These are phyloP conservation scores for Agaricus sinodeliciosus DNA, from an alignment of 768 basidiomycete genomes.

Conservation along the genomic window DNA sequence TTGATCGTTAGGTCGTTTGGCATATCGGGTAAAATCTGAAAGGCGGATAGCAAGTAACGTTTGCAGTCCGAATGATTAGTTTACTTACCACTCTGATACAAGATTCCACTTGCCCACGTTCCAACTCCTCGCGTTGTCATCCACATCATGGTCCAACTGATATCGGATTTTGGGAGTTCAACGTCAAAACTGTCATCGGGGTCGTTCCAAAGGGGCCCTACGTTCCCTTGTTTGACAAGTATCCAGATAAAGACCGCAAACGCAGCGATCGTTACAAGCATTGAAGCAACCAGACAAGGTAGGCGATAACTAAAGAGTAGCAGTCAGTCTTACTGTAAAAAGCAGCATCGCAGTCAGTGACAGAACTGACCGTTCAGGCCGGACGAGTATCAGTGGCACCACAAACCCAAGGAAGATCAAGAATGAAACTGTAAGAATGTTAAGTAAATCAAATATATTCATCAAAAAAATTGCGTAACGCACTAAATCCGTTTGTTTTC, in stretches of 20 bases:
- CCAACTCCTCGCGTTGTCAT: slow-evolving; percentile 25
- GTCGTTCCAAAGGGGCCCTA: slow-evolving; percentile 21
- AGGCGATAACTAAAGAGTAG: slow-evolving; percentile 10
- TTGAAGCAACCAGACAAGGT: slow-evolving; percentile 19
- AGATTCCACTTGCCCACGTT: slow-evolving; percentile 23
- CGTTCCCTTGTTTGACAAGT: slow-evolving; percentile 22
- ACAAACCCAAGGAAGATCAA: slow-evolving; percentile 1
- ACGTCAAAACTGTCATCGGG: slow-evolving; percentile 21
- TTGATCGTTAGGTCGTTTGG: slow-evolving; percentile 22
- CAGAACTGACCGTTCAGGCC: neutral
- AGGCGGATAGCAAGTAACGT: neutral
- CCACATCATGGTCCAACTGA: slow-evolving; percentile 26
- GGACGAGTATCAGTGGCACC: neutral
- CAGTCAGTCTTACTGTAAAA: neutral
- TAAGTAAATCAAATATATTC: no score
- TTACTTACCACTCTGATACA: slow-evolving; percentile 15
- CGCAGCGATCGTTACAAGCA: slow-evolving; percentile 20
- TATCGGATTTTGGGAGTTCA: slow-evolving; percentile 16
- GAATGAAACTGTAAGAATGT: neutral
- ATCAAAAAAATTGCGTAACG: neutral
- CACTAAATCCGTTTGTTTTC: slow-evolving; percentile 1
- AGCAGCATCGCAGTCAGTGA: no score
- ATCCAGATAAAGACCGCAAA: slow-evolving; percentile 23
- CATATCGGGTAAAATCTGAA: slow-evolving; percentile 26
- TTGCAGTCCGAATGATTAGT: neutral